Conservation (phyloP, 2,329 filamentous ascomycete species). For the Dothideomycetes sp. region DNA sequence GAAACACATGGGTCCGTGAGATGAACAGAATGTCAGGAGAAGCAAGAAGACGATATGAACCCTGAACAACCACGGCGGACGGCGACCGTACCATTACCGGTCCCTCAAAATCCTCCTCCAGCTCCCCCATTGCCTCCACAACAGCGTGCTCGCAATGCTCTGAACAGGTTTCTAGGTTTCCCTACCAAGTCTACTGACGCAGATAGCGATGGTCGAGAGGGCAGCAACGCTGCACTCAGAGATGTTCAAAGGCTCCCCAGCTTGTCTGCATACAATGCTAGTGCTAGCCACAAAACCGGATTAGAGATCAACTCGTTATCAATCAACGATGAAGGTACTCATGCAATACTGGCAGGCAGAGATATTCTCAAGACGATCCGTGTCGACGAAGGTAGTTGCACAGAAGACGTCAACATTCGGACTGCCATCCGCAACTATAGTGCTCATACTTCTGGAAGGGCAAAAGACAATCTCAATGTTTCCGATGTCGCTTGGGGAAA, state of each 20-base stretch:
- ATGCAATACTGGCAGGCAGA: constrained; percentile 55
- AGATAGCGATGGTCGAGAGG: constrained; percentile 29
- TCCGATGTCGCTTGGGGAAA: constrained; percentile 62
- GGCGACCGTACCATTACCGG: constrained; percentile 13
- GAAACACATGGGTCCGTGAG: no score
- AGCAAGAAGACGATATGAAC: no score
- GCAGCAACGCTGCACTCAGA: constrained; percentile 19
- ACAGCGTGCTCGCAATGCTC: constrained; percentile 25
- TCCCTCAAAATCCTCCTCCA: constrained; percentile 14
- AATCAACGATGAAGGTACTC: constrained; percentile 53
- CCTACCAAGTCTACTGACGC: constrained; percentile 40
- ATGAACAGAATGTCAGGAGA: no score
- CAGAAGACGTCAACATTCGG: constrained; percentile 56
- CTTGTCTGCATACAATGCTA: constrained; percentile 35
- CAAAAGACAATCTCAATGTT: constrained; percentile 47
- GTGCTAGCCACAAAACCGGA: constrained; percentile 53
- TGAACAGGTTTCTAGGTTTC: constrained; percentile 45
- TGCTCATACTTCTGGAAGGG: constrained; percentile 13
- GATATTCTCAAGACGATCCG: constrained; percentile 58
- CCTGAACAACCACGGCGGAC: constrained; percentile 10
- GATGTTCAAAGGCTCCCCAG: constrained; percentile 12
- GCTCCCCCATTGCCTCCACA: constrained; percentile 16
- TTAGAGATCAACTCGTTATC: constrained; percentile 55
- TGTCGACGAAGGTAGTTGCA: constrained; percentile 47
- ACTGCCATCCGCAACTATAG: constrained; percentile 46